phyloP scores from a whole-genome alignment of 768 basidiomycete genomes.

The Lactarius indigo region DNA sequence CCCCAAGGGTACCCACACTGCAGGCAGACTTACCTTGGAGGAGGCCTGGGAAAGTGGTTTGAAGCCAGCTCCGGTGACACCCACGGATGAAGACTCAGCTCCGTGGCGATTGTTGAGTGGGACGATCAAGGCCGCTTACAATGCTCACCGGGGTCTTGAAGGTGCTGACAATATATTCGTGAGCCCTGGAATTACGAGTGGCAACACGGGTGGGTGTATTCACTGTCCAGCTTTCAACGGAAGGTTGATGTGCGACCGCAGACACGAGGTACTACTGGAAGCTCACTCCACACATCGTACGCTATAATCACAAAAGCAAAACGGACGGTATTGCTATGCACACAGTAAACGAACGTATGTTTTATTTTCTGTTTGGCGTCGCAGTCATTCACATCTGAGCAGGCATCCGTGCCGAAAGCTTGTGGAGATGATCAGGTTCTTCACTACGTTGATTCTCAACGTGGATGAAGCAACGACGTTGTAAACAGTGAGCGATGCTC shows the following conservation, averaged over 20 bases:
- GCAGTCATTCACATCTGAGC: neutral
- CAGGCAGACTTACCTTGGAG: constrained; percentile 37
- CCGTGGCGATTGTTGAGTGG: constrained; percentile 44
- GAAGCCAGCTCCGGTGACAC: constrained; percentile 43
- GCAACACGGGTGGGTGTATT: constrained; percentile 34
- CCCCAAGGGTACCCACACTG: constrained; percentile 27
- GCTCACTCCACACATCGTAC: constrained; percentile 23
- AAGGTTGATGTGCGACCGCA: neutral
- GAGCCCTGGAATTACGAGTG: constrained; percentile 39
- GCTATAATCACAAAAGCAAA: constrained; percentile 26
- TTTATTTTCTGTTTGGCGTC: neutral
- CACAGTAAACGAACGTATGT: constrained; percentile 60
- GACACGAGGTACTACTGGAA: constrained; percentile 24
- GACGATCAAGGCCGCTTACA: constrained; percentile 40
- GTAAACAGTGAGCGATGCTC: neutral
- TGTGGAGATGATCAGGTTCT: constrained; percentile 66
- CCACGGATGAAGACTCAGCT: constrained; percentile 33
- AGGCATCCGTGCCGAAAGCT: constrained; percentile 50
- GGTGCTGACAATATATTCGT: constrained; percentile 33
- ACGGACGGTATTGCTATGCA: constrained; percentile 52
- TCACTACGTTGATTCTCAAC: constrained; percentile 61
- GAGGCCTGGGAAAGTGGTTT: constrained; percentile 37
- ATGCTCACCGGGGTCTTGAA: constrained; percentile 31
- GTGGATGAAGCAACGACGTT: constrained; percentile 45
- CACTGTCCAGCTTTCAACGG: neutral